These are phyloP conservation scores for Trichoderma sp. DNA, from an alignment of 2,329 filamentous ascomycete genomes.

Conservation along the genomic window DNA sequence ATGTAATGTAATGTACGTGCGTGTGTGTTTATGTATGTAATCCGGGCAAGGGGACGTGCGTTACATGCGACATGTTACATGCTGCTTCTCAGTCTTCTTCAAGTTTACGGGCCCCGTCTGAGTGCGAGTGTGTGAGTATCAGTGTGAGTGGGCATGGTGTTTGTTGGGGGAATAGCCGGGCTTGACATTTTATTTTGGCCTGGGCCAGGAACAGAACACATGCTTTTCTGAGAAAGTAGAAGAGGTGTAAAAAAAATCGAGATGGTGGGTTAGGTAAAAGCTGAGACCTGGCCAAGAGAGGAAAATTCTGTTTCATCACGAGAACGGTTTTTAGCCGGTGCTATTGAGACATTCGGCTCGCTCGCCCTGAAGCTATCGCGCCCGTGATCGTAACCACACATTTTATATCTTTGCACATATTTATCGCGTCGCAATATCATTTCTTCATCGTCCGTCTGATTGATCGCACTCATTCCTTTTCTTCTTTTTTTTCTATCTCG, in stretches of 20 bases:
- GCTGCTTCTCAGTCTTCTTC: not conserved
- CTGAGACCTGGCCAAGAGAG: not conserved
- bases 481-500: no score
- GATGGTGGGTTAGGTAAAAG: constrained; percentile 4
- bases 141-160: constrained; percentile 2
- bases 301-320: constrained; percentile 2
- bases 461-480: not conserved
- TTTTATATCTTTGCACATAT: not conserved
- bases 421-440: not conserved
- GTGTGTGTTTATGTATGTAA: not conserved
- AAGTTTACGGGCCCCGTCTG: not conserved
- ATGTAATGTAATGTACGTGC: not conserved
- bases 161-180: not conserved
- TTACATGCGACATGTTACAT: not conserved
- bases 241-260: not conserved
- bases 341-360: not conserved
- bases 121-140: not conserved
- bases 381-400: not conserved
- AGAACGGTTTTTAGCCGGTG: constrained; percentile 3
- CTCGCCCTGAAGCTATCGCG: not conserved
- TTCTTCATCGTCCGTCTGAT: not conserved
- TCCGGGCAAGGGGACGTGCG: not conserved
- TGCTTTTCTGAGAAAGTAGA: not conserved
- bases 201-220: not conserved
- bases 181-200: not conserved